A percentile compares a stretch with the other conserved stretches of the same genome.
These are phyloP conservation scores for Austroboletus niveus DNA, from an alignment of 1,284 basidiomycete species.

Conservation along the genomic window DNA sequence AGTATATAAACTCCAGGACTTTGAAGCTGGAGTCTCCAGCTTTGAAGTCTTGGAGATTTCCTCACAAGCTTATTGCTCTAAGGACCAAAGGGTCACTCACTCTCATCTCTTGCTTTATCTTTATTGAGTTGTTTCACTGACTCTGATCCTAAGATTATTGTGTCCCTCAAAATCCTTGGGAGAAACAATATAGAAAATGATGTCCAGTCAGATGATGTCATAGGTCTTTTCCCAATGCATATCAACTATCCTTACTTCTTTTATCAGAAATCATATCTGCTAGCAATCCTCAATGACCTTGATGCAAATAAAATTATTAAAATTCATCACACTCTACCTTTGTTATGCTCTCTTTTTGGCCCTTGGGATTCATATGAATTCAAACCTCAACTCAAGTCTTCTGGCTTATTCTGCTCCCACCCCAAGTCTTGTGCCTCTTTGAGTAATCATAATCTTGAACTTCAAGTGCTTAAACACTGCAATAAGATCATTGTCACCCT, in stretches of 20 bases:
- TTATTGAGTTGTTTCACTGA: too few species aligned
- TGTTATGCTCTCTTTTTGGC: conserved; percentile 31
- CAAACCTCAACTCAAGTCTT: conserved; percentile 7
- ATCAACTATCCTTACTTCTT: conserved; percentile 1
- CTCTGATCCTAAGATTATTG: too few species aligned
- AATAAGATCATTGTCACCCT: conserved; percentile 50
- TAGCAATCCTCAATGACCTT: conserved; percentile 36
- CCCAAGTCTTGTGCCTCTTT: conserved; percentile 14
- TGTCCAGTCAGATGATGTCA: conserved; percentile 41
- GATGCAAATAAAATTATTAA: conserved; percentile 29
- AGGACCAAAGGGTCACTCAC: too few species aligned
- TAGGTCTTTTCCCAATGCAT: conserved; percentile 27
- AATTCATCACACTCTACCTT: conserved; percentile 34
- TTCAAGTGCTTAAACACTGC: conserved; percentile 39
- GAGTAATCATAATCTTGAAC: conserved; percentile 24
- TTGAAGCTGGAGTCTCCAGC: too few species aligned
- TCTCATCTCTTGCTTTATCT: too few species aligned
- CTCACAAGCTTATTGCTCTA: too few species aligned
- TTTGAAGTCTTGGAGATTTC: too few species aligned
- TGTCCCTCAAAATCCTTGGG: conserved; percentile 31
- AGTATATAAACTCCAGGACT: too few species aligned
- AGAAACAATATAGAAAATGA: conserved; percentile 37
- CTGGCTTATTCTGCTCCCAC: conserved; percentile 17
- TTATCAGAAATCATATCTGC: conserved; percentile 39
- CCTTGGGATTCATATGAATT: conserved; percentile 23